Percentiles rank a stretch among this genome's conserved stretches.
Evolutionary conservation across 495 filamentous ascomycete genomes (phyloP).

Genomic region (Lasiosphaeriaceae sp.): DNA sequence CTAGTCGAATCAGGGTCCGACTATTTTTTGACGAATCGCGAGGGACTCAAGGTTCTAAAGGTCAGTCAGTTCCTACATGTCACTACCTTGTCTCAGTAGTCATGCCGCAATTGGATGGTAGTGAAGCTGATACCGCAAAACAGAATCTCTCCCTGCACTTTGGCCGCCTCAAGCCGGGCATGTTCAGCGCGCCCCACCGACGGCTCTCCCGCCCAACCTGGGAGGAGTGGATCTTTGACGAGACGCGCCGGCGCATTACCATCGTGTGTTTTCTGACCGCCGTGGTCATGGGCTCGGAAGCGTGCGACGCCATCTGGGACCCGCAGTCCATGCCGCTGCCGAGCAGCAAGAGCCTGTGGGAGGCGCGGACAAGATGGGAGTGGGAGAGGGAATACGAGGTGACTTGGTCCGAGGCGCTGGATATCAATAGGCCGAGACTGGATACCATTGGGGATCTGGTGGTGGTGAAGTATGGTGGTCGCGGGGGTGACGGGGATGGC

Average conservation of each 20-base stretch:
- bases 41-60: not conserved
- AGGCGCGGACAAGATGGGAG: not conserved
- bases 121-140: too few relatives aligned
- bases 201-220: not conserved
- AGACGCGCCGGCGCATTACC: slow-evolving; percentile 2
- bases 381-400: slow-evolving; percentile 6
- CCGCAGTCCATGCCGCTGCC: slow-evolving; percentile 6
- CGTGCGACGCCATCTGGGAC: slow-evolving; percentile 1
- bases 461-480: not conserved
- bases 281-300: slow-evolving; percentile 3
- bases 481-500: not conserved
- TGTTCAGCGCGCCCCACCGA: slow-evolving; percentile 5
- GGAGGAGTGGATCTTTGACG: slow-evolving; percentile 13
- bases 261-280: slow-evolving; percentile 7
- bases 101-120: not conserved
- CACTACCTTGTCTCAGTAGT: not conserved
- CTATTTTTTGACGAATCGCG: slow-evolving; percentile 1
- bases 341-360: slow-evolving; percentile 2
- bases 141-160: not conserved
- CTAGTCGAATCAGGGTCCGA: slow-evolving; percentile 4
- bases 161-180: not conserved
- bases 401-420: not conserved
- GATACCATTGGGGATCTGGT: slow-evolving; percentile 10
- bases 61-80: not conserved
- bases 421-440: not conserved